A percentile compares a stretch with the other conserved stretches of the same genome.
Evolutionary conservation across 208 protist species (phyloP).

Genomic region (Phytomonas francai): DNA sequence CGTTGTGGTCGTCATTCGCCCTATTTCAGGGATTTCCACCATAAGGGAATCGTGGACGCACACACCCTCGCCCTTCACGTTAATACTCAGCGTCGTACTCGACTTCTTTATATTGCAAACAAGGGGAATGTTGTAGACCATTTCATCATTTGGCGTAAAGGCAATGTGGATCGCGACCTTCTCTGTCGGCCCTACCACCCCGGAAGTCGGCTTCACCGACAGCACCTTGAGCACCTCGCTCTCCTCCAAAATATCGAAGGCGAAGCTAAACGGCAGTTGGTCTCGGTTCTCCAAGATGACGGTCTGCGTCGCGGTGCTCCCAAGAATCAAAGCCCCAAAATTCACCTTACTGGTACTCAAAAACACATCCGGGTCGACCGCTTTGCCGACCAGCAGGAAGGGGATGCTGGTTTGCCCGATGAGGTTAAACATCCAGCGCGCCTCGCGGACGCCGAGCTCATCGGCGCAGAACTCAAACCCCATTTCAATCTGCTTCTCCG

Average conservation of each 20-base stretch:
- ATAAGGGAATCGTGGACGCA: constrained; percentile 82
- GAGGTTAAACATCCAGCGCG: constrained; percentile 91
- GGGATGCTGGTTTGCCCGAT: constrained; percentile 72
- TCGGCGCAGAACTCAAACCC: constrained; percentile 93
- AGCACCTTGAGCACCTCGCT: constrained; percentile 44
- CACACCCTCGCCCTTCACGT: constrained; percentile 95
- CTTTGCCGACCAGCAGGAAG: constrained; percentile 92
- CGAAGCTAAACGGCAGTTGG: constrained; percentile 89
- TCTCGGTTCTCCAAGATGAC: constrained; percentile 92
- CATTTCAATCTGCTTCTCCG: constrained; percentile 92
- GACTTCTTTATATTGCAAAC: constrained; percentile 88
- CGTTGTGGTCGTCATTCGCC: not conserved
- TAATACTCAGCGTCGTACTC: constrained; percentile 87
- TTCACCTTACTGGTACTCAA: constrained; percentile 85
- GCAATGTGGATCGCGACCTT: constrained; percentile 63
- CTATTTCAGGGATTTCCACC: constrained; percentile 42
- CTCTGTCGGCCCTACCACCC: constrained; percentile 68
- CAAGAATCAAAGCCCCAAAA: constrained; percentile 89
- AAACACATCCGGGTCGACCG: constrained; percentile 89
- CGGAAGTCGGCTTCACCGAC: constrained; percentile 65
- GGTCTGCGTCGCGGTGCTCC: constrained; percentile 51
- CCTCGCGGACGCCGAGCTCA: constrained; percentile 74
- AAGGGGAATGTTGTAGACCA: constrained; percentile 90
- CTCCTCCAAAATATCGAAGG: constrained; percentile 73
- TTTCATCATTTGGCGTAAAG: constrained; percentile 89